Evolutionary conservation across 2,329 filamentous ascomycete species (phyloP), one percentile per base, ranked within the genome.

Genomic region (Rhinocladiella similis): DNA sequence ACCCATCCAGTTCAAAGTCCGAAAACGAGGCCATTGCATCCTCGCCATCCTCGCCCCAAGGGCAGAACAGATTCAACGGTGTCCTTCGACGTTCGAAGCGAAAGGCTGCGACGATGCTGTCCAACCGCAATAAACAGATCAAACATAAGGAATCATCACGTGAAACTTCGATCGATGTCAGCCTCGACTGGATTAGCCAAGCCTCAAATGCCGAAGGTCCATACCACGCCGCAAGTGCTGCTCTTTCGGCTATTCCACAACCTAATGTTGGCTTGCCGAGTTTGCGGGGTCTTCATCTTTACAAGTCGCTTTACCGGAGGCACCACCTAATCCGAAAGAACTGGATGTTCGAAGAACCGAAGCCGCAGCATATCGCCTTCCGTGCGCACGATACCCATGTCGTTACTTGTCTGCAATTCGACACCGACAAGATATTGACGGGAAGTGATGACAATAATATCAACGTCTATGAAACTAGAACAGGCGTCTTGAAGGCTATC

Each of bases 401-500:
- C 59, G 96, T 99, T 50, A 99, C 94, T 14, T 99, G 94, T 70
- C 81, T 99, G 52, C 92, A 99, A 70, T 99, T 99, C 67, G 94
- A 99, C 68, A 90, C 92, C 47, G 92, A 99, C 78, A 97, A 97
- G 75, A 97, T 99, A 64, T 83, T 99, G 64, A 99, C 94, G 1
- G 94, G 94, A 22, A 97, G 93, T 68, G 94, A 99, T 70, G 94
- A 99, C 70, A 96, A 92, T 3, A 87, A 97, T 61, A 99, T 99
- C 67, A 92, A 99, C 67, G 91, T 99, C 29, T 99, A 97, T 72
- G 92, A 97, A 69, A 97, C 94, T 12, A 95, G 94, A 75, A 97
- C 92, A 0, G 94, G 94, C 56, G 88, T 88, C 62, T 76, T 96
- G 35, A 84, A 89, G 47, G 90, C 86, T 68, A 90, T 88, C 62